Base-by-base conservation (phyloP, 2,329 filamentous ascomycete genomes). In the Apiospora marii region DNA sequence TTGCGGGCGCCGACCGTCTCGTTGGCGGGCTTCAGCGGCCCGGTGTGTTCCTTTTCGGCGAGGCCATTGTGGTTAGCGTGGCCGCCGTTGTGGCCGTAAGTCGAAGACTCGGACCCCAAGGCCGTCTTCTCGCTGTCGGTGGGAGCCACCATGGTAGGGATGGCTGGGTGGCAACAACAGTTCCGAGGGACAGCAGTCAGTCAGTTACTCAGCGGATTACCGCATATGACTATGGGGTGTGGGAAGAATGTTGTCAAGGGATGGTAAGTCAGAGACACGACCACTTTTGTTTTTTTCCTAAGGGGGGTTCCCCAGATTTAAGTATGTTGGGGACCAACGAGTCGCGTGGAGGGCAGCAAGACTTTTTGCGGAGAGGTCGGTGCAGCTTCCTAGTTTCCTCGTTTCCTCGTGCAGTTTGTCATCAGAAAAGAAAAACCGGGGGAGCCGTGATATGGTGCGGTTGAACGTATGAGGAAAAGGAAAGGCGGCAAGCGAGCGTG, bases 1-100 rank as follows among this genome's bases (percentile, higher is more conserved):
- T 43, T 24, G 19, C 68, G 68, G 34, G 34, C 30, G 30, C 34
- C 68, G 10, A 70, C 34, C n/a, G 68, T 70, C 68, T 70, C 68
- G 48, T 70, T 70, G 68, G 48, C 30, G 19, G 68, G 68, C 34
- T 70, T 70, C 19, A 70, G 19, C 5, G 68, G 68, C 3, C 68
- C 48, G 8, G 30, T n/a, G 48, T 44, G 68, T 8, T 46, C 37
- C 43, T 46, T 24, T 13, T 19, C 22, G 22, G 14, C 6, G 12
- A 67, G 3, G 61, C 41, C 61, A 27, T 43, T 67, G 61, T 67
- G 30, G 61, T n/a, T 27, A 34, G 16, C 37, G 37, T 43, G 30
- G 61, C 53, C 53, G n/a, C 16, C 24, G 34, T 8, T 34, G 14
- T 37, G 14, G 7, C 41, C 64, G 30, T 68, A 48, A n/a, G 58